These are phyloP conservation scores for Rhinocladiella mackenziei DNA, from an alignment of 2,329 filamentous ascomycete species.

Conservation along the genomic window DNA sequence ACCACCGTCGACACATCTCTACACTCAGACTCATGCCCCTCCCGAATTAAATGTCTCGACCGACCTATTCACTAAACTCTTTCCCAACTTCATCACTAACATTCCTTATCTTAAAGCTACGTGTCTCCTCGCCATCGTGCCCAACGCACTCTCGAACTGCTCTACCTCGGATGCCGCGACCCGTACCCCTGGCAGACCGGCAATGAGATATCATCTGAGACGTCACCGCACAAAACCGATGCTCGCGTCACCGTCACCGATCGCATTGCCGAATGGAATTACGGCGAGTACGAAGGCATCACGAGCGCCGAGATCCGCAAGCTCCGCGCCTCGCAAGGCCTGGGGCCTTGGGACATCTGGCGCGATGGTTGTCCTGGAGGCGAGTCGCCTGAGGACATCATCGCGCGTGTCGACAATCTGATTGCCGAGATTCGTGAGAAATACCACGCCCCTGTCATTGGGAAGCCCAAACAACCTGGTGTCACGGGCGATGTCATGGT, in stretches of 20 bases:
- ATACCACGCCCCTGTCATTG: conserved; percentile 62
- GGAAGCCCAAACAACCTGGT: conserved; percentile 45
- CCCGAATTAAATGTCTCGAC: too few species aligned
- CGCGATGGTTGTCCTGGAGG: conserved; percentile 80
- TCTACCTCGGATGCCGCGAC: conserved; percentile 67
- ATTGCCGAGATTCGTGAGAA: conserved; percentile 69
- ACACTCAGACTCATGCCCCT: too few species aligned
- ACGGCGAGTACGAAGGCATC: conserved; percentile 81
- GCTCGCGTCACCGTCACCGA: conserved; percentile 65
- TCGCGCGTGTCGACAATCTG: conserved; percentile 66
- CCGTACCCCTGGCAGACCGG: conserved; percentile 65
- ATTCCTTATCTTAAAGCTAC: conserved; percentile 53
- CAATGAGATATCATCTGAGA: conserved; percentile 31
- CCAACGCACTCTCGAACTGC: conserved; percentile 83
- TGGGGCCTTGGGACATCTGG: conserved; percentile 77
- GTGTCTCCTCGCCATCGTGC: conserved; percentile 82
- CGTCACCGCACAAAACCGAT: conserved; percentile 46
- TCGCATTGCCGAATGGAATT: conserved; percentile 80
- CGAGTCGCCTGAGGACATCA: conserved; percentile 74
- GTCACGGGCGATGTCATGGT: conserved; percentile 62
- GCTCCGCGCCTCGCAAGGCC: conserved; percentile 54
- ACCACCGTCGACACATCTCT: not conserved
- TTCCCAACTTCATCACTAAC: conserved; percentile 6
- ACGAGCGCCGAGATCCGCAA: conserved; percentile 65
- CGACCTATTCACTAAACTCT: too few species aligned